Percentiles rank a stretch among this genome's conserved stretches.
Evolutionary conservation across 441 rosid genomes (phyloP).

Genomic region (Croton laevigatus): DNA sequence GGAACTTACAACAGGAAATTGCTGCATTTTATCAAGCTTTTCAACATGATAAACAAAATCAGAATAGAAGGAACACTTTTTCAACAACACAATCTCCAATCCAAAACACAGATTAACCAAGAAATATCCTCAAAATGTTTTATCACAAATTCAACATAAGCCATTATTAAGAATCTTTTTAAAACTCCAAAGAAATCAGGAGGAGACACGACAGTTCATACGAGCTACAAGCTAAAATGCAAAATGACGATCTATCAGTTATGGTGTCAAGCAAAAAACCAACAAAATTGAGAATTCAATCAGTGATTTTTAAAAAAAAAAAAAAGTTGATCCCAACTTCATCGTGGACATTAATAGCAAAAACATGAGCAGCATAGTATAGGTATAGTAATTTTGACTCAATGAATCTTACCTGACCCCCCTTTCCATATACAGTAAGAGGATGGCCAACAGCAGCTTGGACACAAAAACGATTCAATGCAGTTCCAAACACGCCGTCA

Average conservation of each 20-base stretch:
- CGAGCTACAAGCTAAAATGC: neutral
- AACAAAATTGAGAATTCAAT: neutral
- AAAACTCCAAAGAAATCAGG: neutral
- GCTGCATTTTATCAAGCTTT: neutral
- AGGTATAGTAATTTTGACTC: neutral
- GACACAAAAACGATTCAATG: constrained; percentile 89
- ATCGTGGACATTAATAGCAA: neutral
- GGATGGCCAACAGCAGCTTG: constrained; percentile 97
- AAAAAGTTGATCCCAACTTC: neutral
- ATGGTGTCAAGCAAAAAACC: neutral
- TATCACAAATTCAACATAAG: neutral
- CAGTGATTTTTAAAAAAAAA: neutral
- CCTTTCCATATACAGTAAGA: constrained; percentile 93
- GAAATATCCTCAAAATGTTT: neutral
- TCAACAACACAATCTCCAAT: neutral
- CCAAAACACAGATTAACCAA: neutral
- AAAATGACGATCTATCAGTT: neutral
- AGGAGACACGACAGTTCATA: neutral
- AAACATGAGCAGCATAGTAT: neutral
- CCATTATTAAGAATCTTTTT: neutral
- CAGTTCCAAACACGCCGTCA: constrained; percentile 93
- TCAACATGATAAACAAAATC: neutral
- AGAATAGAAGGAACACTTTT: neutral
- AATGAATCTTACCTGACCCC: constrained; percentile 70
- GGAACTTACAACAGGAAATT: neutral